These are phyloP conservation scores for Phascolomyces articulosus DNA, from an alignment of 371 early-diverging fungal genomes.

Conservation along the genomic window DNA sequence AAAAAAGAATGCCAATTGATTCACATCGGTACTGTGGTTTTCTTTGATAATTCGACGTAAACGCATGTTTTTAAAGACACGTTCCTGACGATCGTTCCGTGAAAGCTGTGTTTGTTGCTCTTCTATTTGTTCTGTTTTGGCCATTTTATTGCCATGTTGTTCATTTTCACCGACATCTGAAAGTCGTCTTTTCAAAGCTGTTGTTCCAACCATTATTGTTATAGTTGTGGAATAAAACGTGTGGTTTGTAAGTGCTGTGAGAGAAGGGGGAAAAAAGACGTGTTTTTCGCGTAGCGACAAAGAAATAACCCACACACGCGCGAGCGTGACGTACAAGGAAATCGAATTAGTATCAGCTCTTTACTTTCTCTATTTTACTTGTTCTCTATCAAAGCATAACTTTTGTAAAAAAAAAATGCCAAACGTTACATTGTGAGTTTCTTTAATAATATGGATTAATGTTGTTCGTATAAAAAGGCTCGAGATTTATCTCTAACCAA, in stretches of 20 bases:
- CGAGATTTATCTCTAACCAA: neutral
- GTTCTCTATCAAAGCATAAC: too few species aligned
- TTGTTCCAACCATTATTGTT: conserved; percentile 10
- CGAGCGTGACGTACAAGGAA: neutral
- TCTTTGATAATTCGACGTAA: conserved; percentile 86
- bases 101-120: conserved; percentile 10
- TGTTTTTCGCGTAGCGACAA: too few species aligned
- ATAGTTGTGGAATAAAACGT: neutral
- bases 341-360: too few species aligned
- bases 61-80: conserved; percentile 71
- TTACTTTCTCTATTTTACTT: too few species aligned
- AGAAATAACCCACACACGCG: neutral
- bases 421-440: conserved; percentile 30
- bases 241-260: too few species aligned
- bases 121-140: neutral
- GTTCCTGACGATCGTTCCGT: conserved; percentile 27
- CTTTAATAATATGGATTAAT: neutral
- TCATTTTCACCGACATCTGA: conserved; percentile 6
- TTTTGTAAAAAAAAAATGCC: too few species aligned
- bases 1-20: conserved; percentile 73
- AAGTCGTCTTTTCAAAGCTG: conserved; percentile 17
- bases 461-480: neutral
- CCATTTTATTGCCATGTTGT: conserved; percentile 7
- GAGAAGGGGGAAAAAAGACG: too few species aligned
- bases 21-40: conserved; percentile 79